phyloP scores from a whole-genome alignment of 495 filamentous ascomycete genomes.

The Aspergillus biplanus region DNA sequence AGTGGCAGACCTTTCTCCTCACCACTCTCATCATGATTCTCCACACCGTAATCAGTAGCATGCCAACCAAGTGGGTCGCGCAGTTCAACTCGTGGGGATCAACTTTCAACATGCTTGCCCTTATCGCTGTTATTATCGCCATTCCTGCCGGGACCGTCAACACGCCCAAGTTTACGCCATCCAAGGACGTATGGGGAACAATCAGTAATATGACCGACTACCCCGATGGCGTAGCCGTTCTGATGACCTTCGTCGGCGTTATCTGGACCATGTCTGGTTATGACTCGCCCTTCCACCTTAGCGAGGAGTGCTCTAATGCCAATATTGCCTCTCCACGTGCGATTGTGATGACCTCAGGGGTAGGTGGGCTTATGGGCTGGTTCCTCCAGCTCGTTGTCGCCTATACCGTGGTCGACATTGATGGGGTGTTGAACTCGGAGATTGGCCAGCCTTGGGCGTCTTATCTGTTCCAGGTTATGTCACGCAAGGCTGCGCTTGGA shows the following conservation, averaged over 20 bases:
- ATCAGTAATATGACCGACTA: conserved; percentile 73
- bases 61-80: conserved; percentile 76
- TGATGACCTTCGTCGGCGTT: conserved; percentile 75
- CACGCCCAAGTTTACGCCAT: conserved; percentile 64
- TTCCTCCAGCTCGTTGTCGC: conserved; percentile 77
- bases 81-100: conserved; percentile 77
- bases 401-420: conserved; percentile 76
- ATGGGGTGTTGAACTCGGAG: conserved; percentile 60
- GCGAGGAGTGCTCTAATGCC: conserved; percentile 79
- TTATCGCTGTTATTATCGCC: conserved; percentile 68
- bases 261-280: conserved; percentile 72
- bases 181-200: conserved; percentile 67
- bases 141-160: conserved; percentile 67
- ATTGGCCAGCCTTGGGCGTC: conserved; percentile 79
- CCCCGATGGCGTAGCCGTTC: conserved; percentile 69
- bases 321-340: conserved; percentile 74
- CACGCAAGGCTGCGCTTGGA: conserved; percentile 65
- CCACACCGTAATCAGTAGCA: conserved; percentile 71
- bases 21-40: conserved; percentile 71
- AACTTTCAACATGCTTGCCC: conserved; percentile 72
- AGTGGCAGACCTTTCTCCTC: conserved; percentile 73
- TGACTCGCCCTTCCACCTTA: conserved; percentile 75
- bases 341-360: conserved; percentile 71
- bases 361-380: conserved; percentile 74
- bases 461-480: conserved; percentile 72